phyloP scores from a whole-genome alignment of 352 stramenopile genomes.

The Pythium vanterpoolii region DNA sequence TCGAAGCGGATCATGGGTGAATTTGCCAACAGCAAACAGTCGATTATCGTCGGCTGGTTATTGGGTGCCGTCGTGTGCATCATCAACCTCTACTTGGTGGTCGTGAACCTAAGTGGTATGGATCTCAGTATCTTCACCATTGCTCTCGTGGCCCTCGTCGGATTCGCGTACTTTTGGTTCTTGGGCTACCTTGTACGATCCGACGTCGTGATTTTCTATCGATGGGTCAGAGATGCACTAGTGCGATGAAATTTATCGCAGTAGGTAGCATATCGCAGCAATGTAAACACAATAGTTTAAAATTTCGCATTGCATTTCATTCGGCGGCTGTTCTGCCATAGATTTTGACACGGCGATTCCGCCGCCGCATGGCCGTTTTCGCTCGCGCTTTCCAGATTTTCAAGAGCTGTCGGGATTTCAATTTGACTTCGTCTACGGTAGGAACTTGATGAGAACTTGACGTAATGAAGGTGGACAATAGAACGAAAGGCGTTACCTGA shows the following conservation, averaged over 20 bases:
- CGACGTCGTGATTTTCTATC: constrained; percentile 31
- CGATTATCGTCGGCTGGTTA: constrained; percentile 50
- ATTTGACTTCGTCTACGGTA: constrained; percentile 32
- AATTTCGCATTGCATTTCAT: constrained; percentile 23
- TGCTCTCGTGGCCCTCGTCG: constrained; percentile 26
- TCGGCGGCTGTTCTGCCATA: constrained; percentile 72
- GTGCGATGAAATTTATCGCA: background rate
- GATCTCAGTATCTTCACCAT: constrained; percentile 35
- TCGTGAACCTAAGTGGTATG: constrained; percentile 57
- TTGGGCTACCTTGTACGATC: constrained; percentile 56
- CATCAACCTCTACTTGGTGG: constrained; percentile 79
- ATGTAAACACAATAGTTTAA: background rate
- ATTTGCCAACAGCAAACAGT: constrained; percentile 52
- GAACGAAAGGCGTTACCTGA: constrained; percentile 19
- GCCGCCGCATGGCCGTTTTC: constrained; percentile 62
- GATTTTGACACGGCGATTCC: constrained; percentile 51
- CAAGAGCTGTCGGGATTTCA: constrained; percentile 38
- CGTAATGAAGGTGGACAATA: background rate
- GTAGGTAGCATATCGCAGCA: background rate
- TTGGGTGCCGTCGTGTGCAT: constrained; percentile 58
- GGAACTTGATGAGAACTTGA: background rate
- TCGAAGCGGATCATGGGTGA: constrained; percentile 76
- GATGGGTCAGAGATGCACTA: constrained; percentile 24
- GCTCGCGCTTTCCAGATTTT: constrained; percentile 62
- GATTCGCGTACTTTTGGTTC: constrained; percentile 70